phyloP scores from a whole-genome alignment of 2,329 filamentous ascomycete species.

The Clarireedia sp. region DNA sequence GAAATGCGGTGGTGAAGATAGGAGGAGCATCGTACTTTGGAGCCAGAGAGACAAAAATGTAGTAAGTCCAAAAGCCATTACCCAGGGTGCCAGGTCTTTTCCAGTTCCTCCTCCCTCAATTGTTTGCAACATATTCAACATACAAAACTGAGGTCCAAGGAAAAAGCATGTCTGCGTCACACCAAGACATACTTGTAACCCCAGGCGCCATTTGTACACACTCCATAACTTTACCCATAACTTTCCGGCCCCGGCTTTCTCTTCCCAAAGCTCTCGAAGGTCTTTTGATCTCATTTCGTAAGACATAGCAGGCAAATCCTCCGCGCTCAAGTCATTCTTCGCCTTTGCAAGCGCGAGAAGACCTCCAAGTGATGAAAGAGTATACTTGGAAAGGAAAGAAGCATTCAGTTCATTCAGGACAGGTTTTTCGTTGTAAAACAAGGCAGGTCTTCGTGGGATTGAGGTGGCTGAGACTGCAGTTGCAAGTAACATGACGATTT shows the following conservation, averaged over 20 bases:
- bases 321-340: conserved; percentile 51
- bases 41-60: conserved; percentile 39
- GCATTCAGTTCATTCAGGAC: conserved; percentile 56
- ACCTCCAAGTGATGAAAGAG: conserved; percentile 52
- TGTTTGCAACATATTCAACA: conserved; percentile 17
- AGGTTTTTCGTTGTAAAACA: conserved; percentile 47
- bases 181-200: conserved; percentile 14
- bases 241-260: neutral
- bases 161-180: conserved; percentile 13
- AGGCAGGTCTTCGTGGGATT: conserved; percentile 59
- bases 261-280: conserved; percentile 40
- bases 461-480: conserved; percentile 44
- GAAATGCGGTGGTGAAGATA: conserved; percentile 8
- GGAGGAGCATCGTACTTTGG: conserved; percentile 13
- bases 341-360: conserved; percentile 47
- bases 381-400: conserved; percentile 51
- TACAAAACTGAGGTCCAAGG: conserved; percentile 15
- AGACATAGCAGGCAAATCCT: conserved; percentile 53
- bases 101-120: conserved; percentile 11
- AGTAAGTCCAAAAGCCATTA: conserved; percentile 10
- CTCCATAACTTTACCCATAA: conserved; percentile 35
- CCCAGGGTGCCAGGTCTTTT: conserved; percentile 13
- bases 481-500: conserved; percentile 36
- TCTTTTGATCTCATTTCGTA: conserved; percentile 43
- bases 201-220: conserved; percentile 41